phyloP scores from a whole-genome alignment of 768 basidiomycete genomes.

The Bullera alba region DNA sequence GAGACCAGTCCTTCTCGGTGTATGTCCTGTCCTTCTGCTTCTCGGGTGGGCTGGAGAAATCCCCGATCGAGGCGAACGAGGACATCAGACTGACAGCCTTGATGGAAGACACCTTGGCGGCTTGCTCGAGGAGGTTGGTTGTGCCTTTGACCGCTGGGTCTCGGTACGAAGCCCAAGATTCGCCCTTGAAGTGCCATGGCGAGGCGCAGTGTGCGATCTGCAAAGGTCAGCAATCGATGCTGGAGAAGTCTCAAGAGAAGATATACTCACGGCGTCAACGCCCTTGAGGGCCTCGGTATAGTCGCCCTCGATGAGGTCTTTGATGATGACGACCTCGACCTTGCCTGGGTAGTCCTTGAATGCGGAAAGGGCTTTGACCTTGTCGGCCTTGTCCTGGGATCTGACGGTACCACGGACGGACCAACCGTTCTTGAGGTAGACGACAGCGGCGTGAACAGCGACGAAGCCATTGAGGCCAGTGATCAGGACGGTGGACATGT shows the following conservation, averaged over 20 bases:
- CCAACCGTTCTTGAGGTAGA: slow-evolving; percentile 34
- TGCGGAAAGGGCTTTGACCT: slow-evolving; percentile 9
- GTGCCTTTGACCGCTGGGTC: slow-evolving; percentile 34
- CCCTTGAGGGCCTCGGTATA: slow-evolving; percentile 29
- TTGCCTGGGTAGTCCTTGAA: slow-evolving; percentile 20
- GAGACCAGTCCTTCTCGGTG: slow-evolving; percentile 38
- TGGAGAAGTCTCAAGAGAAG: neutral
- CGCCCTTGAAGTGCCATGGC: slow-evolving; percentile 25
- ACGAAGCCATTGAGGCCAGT: slow-evolving; percentile 38
- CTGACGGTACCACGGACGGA: slow-evolving; percentile 39
- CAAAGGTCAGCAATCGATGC: neutral
- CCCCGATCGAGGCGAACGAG: slow-evolving; percentile 22
- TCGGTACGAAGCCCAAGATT: slow-evolving; percentile 22
- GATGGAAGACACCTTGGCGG: slow-evolving; percentile 21
- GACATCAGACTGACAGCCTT: slow-evolving; percentile 21
- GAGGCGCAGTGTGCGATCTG: slow-evolving; percentile 26
- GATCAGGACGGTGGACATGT: slow-evolving; percentile 29
- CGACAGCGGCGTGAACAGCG: slow-evolving; percentile 31
- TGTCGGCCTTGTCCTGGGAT: slow-evolving; percentile 18
- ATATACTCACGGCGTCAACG: slow-evolving; percentile 23
- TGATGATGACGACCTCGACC: slow-evolving; percentile 26
- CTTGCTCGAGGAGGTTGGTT: slow-evolving; percentile 23
- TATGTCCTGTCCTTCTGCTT: slow-evolving; percentile 19
- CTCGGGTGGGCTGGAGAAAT: slow-evolving; percentile 10
- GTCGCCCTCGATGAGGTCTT: slow-evolving; percentile 32